Evolutionary conservation across 2,329 filamentous ascomycete genomes (phyloP), one percentile per base, ranked within the genome.

Genomic region (Xylaria polymorpha): DNA sequence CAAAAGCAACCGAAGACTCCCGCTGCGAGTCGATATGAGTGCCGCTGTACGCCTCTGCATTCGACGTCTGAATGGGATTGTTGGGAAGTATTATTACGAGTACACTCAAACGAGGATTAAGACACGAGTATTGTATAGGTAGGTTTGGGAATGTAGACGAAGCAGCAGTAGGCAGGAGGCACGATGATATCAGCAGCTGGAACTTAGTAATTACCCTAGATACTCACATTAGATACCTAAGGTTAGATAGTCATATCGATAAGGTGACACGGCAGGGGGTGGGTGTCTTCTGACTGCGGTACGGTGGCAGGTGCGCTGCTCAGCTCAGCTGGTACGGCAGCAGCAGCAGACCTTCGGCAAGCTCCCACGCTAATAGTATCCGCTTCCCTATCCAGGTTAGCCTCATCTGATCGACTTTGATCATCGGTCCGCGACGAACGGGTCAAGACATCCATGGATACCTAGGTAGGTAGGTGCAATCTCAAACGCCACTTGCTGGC

Each of bases 181-280:
- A 61, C 48, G 59, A 70, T 70, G 70, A 72, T 68, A 68, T 72
- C 71, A 71, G 56, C 39, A 61, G 59, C 43, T 37, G 12, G 18
- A 25, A 2, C 58, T 59, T 71, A 18, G 46, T 25, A 15, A 50
- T 50, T 25, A 8, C 14, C 6, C 44, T 46, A n/a, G n/a, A n/a
- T n/a, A n/a, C n/a, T n/a, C n/a, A n/a, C n/a, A n/a, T n/a, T n/a
- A n/a, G n/a, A n/a, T n/a, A n/a, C n/a, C n/a, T n/a, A n/a, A n/a
- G n/a, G n/a, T n/a, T n/a, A n/a, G n/a, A 22, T 12, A n/a, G 44
- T n/a, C 25, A 32, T 55, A 55, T 50, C 48, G 48, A 50, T 50
- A 50, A 50, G 48, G 48, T 9, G 48, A 50, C 48, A 18, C 9
- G 22, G 22, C 44, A 48, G 44, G 43, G 44, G 20, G 10, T 14